Percentiles rank a stretch among this genome's conserved stretches.
Evolutionary conservation across 1,284 basidiomycete genomes (phyloP).

Genomic region (Moniliella sp.): DNA sequence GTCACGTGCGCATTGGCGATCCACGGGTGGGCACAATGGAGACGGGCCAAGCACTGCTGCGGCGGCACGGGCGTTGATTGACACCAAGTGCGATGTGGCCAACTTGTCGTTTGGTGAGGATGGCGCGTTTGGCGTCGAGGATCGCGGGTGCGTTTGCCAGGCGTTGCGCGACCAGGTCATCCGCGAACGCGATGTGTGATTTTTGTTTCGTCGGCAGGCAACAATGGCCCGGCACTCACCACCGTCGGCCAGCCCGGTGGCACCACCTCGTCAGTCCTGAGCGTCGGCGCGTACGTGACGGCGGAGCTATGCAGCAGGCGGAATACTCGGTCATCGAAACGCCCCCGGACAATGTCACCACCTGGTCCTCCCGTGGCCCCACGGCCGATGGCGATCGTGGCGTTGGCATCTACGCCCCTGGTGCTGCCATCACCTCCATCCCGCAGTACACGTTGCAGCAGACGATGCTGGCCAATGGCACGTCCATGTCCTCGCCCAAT

Average conservation of each 20-base stretch:
- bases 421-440: constrained; percentile 33
- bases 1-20: constrained; percentile 19
- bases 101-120: constrained; percentile 35
- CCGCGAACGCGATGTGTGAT: constrained; percentile 22
- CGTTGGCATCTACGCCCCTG: constrained; percentile 32
- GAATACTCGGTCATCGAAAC: constrained; percentile 33
- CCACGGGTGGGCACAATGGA: constrained; percentile 25
- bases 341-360: constrained; percentile 28
- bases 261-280: constrained; percentile 28
- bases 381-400: constrained; percentile 26
- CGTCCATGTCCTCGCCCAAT: constrained; percentile 33
- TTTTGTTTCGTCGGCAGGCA: constrained; percentile 28
- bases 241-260: constrained; percentile 33
- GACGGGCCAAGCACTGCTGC: constrained; percentile 32
- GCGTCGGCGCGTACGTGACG: constrained; percentile 33
- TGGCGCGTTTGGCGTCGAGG: constrained; percentile 25
- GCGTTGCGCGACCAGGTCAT: constrained; percentile 23
- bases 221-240: constrained; percentile 32
- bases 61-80: constrained; percentile 33
- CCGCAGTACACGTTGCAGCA: constrained; percentile 31
- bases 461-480: constrained; percentile 33
- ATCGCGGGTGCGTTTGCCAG: constrained; percentile 29
- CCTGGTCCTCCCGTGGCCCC: constrained; percentile 34
- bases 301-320: constrained; percentile 31
- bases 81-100: constrained; percentile 29